phyloP scores from a whole-genome alignment of 306 rosid species.

The Glycyrrhiza uralensis region DNA sequence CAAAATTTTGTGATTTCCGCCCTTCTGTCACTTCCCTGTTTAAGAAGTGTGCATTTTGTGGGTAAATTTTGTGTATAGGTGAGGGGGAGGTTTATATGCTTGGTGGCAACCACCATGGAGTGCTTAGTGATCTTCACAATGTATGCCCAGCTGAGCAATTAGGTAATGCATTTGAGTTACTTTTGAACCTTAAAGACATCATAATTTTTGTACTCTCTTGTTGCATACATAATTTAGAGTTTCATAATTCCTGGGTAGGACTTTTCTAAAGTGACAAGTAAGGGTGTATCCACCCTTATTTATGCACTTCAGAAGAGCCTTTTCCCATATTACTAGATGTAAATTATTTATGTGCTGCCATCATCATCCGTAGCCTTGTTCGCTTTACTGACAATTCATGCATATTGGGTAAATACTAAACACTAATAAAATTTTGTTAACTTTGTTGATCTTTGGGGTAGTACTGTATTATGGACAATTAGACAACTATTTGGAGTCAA shows the following conservation, averaged over 20 bases:
- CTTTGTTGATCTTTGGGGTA: background rate
- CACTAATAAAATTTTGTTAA: background rate
- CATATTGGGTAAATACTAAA: background rate
- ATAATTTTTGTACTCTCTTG: background rate
- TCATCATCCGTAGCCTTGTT: background rate
- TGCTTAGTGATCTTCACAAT: constrained; percentile 48
- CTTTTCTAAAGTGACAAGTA: background rate
- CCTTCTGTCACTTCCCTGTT: background rate
- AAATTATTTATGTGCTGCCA: background rate
- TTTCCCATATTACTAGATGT: background rate
- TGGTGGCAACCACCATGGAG: constrained; percentile 79
- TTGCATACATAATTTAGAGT: background rate
- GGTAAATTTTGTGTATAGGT: constrained; percentile 35
- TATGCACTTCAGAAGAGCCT: background rate
- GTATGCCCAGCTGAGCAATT: constrained; percentile 24
- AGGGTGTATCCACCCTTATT: background rate
- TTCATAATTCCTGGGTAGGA: background rate
- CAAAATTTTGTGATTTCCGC: background rate
- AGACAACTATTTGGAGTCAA: background rate
- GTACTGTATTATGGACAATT: background rate
- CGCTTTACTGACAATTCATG: background rate
- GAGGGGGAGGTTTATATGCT: constrained; percentile 64
- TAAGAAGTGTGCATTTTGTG: constrained; percentile 1
- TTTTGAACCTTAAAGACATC: background rate
- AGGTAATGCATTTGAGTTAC: constrained; percentile 45